Percentiles rank a stretch among this genome's conserved stretches.
Conservation (phyloP, 805 yeast species). For the Candida krabiensis region DNA sequence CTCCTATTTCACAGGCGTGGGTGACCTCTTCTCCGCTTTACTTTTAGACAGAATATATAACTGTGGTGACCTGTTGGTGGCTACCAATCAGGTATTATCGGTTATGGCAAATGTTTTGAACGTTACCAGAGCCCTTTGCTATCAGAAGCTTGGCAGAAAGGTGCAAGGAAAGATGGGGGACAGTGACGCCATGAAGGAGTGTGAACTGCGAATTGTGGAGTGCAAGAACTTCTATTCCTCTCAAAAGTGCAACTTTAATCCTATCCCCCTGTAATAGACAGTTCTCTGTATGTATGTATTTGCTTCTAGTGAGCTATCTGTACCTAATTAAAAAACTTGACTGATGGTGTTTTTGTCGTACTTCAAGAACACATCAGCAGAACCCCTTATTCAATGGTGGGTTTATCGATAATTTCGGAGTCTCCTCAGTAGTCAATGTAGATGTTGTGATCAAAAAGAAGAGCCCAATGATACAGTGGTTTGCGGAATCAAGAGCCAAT, state of each 20-base stretch:
- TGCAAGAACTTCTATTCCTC: constrained; percentile 41
- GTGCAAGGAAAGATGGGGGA: constrained; percentile 56
- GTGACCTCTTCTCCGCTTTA: constrained; percentile 85
- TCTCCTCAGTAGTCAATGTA: too few relatives aligned
- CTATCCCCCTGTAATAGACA: constrained; percentile 3
- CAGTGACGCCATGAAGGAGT: constrained; percentile 59
- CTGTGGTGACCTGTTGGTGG: constrained; percentile 24
- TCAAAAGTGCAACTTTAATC: constrained; percentile 10
- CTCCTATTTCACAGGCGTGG: constrained; percentile 93
- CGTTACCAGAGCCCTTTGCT: constrained; percentile 44
- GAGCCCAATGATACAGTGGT: too few relatives aligned
- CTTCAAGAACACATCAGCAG: too few relatives aligned
- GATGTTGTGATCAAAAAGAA: too few relatives aligned
- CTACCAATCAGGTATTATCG: constrained; percentile 56
- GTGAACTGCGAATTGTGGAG: constrained; percentile 70
- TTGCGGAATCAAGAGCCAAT: too few relatives aligned
- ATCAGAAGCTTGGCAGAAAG: constrained; percentile 35
- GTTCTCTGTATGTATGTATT: too few relatives aligned
- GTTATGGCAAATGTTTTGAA: constrained; percentile 53
- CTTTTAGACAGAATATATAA: constrained; percentile 59
- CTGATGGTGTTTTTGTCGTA: too few relatives aligned
- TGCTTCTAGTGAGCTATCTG: too few relatives aligned
- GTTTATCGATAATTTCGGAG: too few relatives aligned
- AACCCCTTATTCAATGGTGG: too few relatives aligned
- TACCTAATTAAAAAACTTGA: too few relatives aligned